These are phyloP conservation scores for Sambucus nigra DNA, from an alignment of 129 eudicot genomes.

Conservation along the genomic window DNA sequence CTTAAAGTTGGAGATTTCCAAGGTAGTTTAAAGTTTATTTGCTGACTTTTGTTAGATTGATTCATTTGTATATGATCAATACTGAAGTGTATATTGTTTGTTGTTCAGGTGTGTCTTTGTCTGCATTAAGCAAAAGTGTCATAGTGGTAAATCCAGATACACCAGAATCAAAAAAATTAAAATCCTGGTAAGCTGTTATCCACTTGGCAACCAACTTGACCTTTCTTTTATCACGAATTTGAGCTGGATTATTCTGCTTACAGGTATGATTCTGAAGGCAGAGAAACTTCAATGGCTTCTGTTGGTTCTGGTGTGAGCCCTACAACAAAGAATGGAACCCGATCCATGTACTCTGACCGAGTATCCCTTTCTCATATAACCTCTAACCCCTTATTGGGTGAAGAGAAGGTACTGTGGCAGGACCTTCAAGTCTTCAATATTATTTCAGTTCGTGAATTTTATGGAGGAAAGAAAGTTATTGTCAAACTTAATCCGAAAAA, in stretches of 20 bases:
- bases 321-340: conserved; percentile 35
- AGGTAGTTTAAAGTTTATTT: conserved; percentile 24
- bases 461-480: no score
- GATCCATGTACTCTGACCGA: conserved; percentile 70
- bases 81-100: no score
- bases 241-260: not conserved
- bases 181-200: conserved; percentile 61
- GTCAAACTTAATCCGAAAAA: no score
- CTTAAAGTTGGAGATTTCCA: conserved; percentile 81
- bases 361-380: conserved; percentile 59
- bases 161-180: conserved; percentile 74
- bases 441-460: not conserved
- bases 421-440: not conserved
- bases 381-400: conserved; percentile 65
- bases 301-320: conserved; percentile 65
- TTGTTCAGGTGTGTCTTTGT: conserved; percentile 69
- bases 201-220: no score
- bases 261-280: conserved; percentile 83
- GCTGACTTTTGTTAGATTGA: not conserved
- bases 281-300: conserved; percentile 69
- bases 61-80: no score
- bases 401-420: conserved; percentile 51
- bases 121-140: conserved; percentile 60
- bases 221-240: not conserved
- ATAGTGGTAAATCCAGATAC: conserved; percentile 61